phyloP scores from a whole-genome alignment of 805 yeast species.

The Teunomyces kruisii region DNA sequence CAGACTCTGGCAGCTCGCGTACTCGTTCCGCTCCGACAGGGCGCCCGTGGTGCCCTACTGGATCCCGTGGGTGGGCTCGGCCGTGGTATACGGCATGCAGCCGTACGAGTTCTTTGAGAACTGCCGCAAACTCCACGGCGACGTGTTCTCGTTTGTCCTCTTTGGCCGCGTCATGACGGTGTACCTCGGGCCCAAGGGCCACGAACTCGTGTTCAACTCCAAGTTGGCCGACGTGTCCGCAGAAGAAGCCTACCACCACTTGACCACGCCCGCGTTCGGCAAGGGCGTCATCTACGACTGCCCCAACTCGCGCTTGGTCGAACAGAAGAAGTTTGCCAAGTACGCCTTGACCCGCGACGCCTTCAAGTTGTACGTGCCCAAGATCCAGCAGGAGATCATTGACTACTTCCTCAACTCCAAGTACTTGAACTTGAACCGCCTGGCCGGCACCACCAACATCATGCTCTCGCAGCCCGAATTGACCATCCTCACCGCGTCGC shows the following conservation, averaged over 20 bases:
- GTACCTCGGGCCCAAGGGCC: slow-evolving; percentile 95
- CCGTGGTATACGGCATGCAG: slow-evolving; percentile 83
- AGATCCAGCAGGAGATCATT: slow-evolving; percentile 72
- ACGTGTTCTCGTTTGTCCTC: slow-evolving; percentile 84
- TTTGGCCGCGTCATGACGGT: slow-evolving; percentile 94
- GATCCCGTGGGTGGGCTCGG: slow-evolving; percentile 95
- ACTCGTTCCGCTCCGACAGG: slow-evolving; percentile 70
- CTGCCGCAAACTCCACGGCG: slow-evolving; percentile 83
- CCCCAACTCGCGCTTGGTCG: slow-evolving; percentile 90
- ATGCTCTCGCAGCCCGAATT: slow-evolving; percentile 88
- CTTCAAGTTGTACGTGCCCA: slow-evolving; percentile 81
- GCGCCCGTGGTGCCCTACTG: slow-evolving; percentile 89
- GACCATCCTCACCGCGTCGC: slow-evolving; percentile 93
- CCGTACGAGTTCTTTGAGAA: slow-evolving; percentile 89
- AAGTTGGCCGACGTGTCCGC: slow-evolving; percentile 88
- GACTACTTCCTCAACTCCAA: slow-evolving; percentile 58
- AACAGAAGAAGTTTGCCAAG: slow-evolving; percentile 95
- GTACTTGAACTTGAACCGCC: slow-evolving; percentile 40
- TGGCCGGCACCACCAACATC: slow-evolving; percentile 58
- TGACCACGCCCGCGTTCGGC: slow-evolving; percentile 97
- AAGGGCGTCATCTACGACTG: slow-evolving; percentile 96
- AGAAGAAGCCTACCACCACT: slow-evolving; percentile 90
- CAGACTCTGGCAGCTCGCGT: slow-evolving; percentile 57
- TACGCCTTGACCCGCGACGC: slow-evolving; percentile 82
- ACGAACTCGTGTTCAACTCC: slow-evolving; percentile 91